A percentile compares a stretch with the other conserved stretches of the same genome.
These are phyloP conservation scores for Alliaria petiolata DNA, from an alignment of 345 rosid species.

Conservation along the genomic window DNA sequence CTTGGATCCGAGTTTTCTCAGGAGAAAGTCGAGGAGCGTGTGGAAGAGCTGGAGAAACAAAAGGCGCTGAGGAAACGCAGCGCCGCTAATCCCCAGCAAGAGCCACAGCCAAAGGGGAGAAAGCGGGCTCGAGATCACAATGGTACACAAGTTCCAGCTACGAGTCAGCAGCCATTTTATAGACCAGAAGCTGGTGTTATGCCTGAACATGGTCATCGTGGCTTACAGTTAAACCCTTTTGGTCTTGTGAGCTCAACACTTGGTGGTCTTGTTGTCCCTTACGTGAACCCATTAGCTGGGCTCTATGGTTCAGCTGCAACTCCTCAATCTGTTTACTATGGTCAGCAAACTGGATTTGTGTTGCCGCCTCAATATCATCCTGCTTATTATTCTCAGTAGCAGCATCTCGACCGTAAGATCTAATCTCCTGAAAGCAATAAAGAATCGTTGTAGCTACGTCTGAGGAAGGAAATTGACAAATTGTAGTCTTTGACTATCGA, in stretches of 20 bases:
- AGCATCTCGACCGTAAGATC: constrained; percentile 42
- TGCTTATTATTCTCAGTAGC: constrained; percentile 49
- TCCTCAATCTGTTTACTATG: constrained; percentile 39
- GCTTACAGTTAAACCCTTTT: constrained; percentile 35
- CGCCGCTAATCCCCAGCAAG: constrained; percentile 32
- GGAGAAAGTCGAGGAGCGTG: constrained; percentile 41
- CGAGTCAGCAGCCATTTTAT: constrained; percentile 11
- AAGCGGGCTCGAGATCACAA: constrained; percentile 6
- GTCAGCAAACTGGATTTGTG: constrained; percentile 41
- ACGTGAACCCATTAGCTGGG: constrained; percentile 39
- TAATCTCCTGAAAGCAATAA: neutral
- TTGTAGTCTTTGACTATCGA: neutral
- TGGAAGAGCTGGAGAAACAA: constrained; percentile 63
- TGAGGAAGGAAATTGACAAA: too few species aligned
- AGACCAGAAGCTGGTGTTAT: constrained; percentile 36
- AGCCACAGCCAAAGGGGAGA: neutral
- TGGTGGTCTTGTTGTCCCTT: constrained; percentile 25
- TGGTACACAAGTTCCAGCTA: neutral
- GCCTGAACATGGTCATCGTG: constrained; percentile 27
- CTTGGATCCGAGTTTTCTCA: constrained; percentile 49
- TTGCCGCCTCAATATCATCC: constrained; percentile 47
- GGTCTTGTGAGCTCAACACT: constrained; percentile 36
- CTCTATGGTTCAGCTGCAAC: constrained; percentile 37
- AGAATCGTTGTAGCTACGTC: constrained; percentile 20
- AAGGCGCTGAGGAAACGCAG: constrained; percentile 50